Percentiles rank a stretch among this genome's conserved stretches.
These are phyloP conservation scores for Paecilomyces variotii DNA, from an alignment of 2,329 filamentous ascomycete species.

Conservation along the genomic window DNA sequence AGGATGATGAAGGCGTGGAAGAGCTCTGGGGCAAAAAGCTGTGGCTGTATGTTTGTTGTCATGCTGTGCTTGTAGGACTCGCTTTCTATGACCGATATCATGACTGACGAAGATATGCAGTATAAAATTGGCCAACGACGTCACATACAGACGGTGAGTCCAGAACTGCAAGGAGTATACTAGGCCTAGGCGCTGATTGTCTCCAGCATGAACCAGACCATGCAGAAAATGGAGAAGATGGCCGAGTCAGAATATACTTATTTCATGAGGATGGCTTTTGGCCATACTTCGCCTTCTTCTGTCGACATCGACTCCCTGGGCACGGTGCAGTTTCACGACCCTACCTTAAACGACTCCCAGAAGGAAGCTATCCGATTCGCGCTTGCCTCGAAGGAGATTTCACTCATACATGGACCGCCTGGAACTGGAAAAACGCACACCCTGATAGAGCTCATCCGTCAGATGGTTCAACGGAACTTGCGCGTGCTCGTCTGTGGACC, in stretches of 20 bases:
- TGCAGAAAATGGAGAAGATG: slow-evolving; percentile 51
- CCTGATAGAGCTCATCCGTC: slow-evolving; percentile 88
- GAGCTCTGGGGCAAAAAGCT: slow-evolving; percentile 50
- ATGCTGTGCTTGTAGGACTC: background rate
- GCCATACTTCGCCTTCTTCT: slow-evolving; percentile 47
- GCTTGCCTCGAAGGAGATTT: slow-evolving; percentile 69
- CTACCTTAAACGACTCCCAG: slow-evolving; percentile 53
- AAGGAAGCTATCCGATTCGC: slow-evolving; percentile 68
- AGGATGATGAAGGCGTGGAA: slow-evolving; percentile 37
- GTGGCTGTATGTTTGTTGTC: slow-evolving; percentile 49
- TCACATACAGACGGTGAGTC: slow-evolving; percentile 53
- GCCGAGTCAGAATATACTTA: slow-evolving; percentile 47
- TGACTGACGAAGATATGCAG: slow-evolving; percentile 28
- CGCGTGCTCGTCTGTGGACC: slow-evolving; percentile 90
- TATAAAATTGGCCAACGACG: slow-evolving; percentile 59
- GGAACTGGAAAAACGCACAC: slow-evolving; percentile 98
- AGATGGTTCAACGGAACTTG: slow-evolving; percentile 65
- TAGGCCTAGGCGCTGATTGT: background rate
- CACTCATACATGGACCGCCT: slow-evolving; percentile 88
- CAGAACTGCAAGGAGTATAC: background rate
- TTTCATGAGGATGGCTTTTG: slow-evolving; percentile 55
- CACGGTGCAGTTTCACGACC: slow-evolving; percentile 47
- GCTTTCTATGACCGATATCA: background rate
- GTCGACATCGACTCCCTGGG: slow-evolving; percentile 39
- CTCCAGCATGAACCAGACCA: slow-evolving; percentile 54